Conservation (phyloP, 2,329 filamentous ascomycete genomes). For the Clonostachys solani region DNA sequence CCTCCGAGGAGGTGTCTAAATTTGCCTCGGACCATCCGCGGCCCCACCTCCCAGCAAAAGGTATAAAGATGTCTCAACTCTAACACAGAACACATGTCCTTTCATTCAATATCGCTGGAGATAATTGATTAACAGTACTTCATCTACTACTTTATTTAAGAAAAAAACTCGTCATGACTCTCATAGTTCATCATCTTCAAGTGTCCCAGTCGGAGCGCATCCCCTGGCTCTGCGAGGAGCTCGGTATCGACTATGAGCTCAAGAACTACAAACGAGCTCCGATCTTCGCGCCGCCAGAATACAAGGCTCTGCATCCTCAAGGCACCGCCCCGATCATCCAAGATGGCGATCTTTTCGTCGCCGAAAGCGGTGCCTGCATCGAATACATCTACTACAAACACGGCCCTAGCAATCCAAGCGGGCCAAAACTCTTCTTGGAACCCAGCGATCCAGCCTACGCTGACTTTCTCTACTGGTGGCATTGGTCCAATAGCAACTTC, state of each 20-base stretch:
- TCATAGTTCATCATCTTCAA: slow-evolving; percentile 48
- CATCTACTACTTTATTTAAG: not conserved
- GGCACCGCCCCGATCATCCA: slow-evolving; percentile 58
- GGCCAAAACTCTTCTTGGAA: slow-evolving; percentile 32
- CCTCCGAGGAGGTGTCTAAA: too few relatives aligned
- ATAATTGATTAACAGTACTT: not conserved
- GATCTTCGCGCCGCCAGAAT: slow-evolving; percentile 23
- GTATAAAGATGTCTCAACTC: not conserved
- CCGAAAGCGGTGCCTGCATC: slow-evolving; percentile 54
- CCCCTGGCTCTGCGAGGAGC: slow-evolving; percentile 62
- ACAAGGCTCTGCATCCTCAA: slow-evolving; percentile 39
- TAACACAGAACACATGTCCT: too few relatives aligned
- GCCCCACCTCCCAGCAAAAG: not conserved
- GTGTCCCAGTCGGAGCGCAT: slow-evolving; percentile 61
- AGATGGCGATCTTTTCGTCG: slow-evolving; percentile 48
- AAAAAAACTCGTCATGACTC: slow-evolving; percentile 1
- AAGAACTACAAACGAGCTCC: slow-evolving; percentile 21
- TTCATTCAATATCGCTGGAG: not conserved
- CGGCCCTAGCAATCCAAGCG: slow-evolving; percentile 20
- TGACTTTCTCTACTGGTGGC: slow-evolving; percentile 62
- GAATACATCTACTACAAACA: slow-evolving; percentile 48
- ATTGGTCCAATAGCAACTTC: slow-evolving; percentile 47
- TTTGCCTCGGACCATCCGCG: not conserved
- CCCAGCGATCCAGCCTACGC: slow-evolving; percentile 38
- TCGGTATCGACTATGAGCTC: slow-evolving; percentile 43